Conservation (phyloP, 768 basidiomycete genomes). For the Tulasnella sp. region DNA sequence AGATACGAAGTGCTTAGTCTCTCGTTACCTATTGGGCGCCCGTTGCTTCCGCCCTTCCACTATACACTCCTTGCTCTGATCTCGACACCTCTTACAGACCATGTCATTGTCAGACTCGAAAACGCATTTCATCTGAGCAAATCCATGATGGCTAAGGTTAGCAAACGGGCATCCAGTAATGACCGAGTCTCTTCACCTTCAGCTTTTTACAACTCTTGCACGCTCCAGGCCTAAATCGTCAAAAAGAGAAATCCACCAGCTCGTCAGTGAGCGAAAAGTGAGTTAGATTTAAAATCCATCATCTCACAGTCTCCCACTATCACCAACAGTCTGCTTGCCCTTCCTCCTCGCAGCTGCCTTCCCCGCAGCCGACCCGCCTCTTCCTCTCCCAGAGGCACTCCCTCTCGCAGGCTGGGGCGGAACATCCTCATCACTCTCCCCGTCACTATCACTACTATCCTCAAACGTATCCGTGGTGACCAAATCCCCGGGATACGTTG, state of each 20-base stretch:
- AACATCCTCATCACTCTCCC: background rate
- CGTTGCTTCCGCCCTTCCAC: constrained; percentile 75
- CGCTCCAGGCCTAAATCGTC: constrained; percentile 54
- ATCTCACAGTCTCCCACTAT: constrained; percentile 1
- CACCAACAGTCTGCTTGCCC: background rate
- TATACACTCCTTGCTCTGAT: constrained; percentile 40
- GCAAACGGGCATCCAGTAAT: background rate
- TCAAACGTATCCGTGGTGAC: background rate
- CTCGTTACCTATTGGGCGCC: constrained; percentile 70
- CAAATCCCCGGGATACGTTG: background rate
- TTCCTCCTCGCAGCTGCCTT: background rate
- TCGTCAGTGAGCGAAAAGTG: background rate
- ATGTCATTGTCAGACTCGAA: constrained; percentile 62
- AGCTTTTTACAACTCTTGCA: constrained; percentile 82
- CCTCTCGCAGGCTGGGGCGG: background rate
- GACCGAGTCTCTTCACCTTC: constrained; percentile 43
- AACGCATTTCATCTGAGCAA: constrained; percentile 74
- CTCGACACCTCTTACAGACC: constrained; percentile 53
- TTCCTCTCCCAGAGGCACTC: background rate
- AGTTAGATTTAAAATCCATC: background rate
- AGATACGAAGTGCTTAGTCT: background rate
- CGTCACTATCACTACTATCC: background rate
- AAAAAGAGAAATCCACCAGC: background rate
- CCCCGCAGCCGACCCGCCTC: background rate
- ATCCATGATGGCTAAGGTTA: background rate